These are phyloP conservation scores for Cryptococcus sp. DNA, from an alignment of 1,284 basidiomycete species.

Conservation along the genomic window DNA sequence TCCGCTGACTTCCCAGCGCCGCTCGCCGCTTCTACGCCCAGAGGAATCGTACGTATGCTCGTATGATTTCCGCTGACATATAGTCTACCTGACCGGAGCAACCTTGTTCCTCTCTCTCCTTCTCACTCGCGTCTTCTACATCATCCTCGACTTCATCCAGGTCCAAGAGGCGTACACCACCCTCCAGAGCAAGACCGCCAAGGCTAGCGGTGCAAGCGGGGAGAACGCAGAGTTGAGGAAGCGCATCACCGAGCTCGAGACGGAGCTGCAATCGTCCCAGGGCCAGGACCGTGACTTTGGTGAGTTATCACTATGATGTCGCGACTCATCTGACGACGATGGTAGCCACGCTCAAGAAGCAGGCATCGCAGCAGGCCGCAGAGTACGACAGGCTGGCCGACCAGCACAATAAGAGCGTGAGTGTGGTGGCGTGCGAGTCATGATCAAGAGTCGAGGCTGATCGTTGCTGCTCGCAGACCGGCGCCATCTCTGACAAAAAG, in stretches of 20 bases:
- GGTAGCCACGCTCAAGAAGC: constrained; percentile 76
- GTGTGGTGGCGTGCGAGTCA: constrained; percentile 3
- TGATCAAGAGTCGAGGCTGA: neutral
- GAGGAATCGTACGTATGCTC: constrained; percentile 58
- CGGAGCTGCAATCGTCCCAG: constrained; percentile 57
- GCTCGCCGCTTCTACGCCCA: constrained; percentile 85
- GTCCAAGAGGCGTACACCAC: constrained; percentile 83
- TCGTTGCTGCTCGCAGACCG: constrained; percentile 54
- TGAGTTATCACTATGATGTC: constrained; percentile 49
- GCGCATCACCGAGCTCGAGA: constrained; percentile 68
- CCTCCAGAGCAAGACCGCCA: constrained; percentile 67
- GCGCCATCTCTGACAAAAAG: constrained; percentile 59
- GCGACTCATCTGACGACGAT: neutral
- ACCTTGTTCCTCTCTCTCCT: constrained; percentile 92
- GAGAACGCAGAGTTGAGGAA: constrained; percentile 60
- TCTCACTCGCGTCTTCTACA: constrained; percentile 87
- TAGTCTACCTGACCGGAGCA: constrained; percentile 87
- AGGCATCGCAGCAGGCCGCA: constrained; percentile 70
- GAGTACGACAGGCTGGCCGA: constrained; percentile 81
- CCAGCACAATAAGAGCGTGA: constrained; percentile 66
- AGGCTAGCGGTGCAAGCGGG: constrained; percentile 47
- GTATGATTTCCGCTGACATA: constrained; percentile 35
- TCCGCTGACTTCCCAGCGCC: constrained; percentile 46
- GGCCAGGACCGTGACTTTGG: constrained; percentile 69
- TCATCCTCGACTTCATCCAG: constrained; percentile 86